These are phyloP conservation scores for Kokia cookei DNA, from an alignment of 441 rosid species.

Conservation along the genomic window DNA sequence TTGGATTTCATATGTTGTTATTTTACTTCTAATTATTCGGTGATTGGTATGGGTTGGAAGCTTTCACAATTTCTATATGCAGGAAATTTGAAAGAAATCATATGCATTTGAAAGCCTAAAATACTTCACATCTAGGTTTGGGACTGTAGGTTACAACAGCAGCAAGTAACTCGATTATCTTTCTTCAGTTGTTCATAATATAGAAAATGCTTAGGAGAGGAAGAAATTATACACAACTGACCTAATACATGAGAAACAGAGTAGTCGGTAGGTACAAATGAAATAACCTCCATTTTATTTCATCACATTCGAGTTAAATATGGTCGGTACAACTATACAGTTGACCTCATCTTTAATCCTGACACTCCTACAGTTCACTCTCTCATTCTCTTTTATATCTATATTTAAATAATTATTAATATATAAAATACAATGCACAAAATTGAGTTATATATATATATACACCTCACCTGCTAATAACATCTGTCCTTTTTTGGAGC, in stretches of 20 bases:
- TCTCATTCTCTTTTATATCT: neutral
- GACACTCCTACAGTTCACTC: neutral
- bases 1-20: neutral
- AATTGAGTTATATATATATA: slow-evolving; percentile 20
- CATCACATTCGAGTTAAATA: neutral
- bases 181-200: neutral
- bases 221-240: neutral
- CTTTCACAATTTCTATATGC: neutral
- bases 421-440: neutral
- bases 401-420: neutral
- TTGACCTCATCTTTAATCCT: neutral
- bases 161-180: neutral
- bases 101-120: neutral
- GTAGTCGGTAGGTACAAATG: neutral
- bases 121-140: neutral
- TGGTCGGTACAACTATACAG: neutral
- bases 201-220: neutral
- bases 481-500: slow-evolving; percentile 44
- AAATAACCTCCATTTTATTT: neutral
- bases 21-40: neutral
- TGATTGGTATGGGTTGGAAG: neutral
- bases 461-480: slow-evolving; percentile 16
- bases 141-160: neutral
- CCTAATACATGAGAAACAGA: neutral
- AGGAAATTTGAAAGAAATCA: neutral